A percentile compares a stretch with the other conserved stretches of the same genome.
Evolutionary conservation across 2,329 filamentous ascomycete species (phyloP).

Genomic region (Diaporthe destruens): DNA sequence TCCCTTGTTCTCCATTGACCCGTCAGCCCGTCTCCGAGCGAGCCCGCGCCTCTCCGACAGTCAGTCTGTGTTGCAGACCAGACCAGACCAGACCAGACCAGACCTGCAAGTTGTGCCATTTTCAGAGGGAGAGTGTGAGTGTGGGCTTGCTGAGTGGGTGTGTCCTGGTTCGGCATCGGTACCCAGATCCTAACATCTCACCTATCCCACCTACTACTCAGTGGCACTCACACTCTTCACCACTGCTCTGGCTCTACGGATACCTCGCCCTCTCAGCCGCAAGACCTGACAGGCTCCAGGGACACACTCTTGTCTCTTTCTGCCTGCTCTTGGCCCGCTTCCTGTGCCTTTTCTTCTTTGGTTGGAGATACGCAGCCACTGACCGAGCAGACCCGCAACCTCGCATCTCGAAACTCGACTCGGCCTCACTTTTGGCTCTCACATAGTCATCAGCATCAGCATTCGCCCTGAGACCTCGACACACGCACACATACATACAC

Average conservation of each 20-base stretch:
- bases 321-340: neutral
- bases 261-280: neutral
- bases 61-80: neutral
- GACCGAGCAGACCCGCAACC: constrained; percentile 19
- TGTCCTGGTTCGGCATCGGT: neutral
- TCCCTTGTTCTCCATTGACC: neutral
- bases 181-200: neutral
- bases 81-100: no score
- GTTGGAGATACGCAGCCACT: neutral
- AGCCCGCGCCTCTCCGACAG: no score
- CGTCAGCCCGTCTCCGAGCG: neutral
- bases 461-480: neutral
- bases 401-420: constrained; percentile 4
- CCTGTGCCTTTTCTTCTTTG: neutral
- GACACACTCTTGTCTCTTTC: neutral
- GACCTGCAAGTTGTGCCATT: no score
- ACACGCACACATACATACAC: neutral
- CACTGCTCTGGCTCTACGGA: neutral
- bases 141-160: neutral
- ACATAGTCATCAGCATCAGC: neutral
- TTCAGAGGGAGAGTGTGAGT: neutral
- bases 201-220: neutral
- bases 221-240: neutral
- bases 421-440: neutral
- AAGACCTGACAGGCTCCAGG: neutral